Base-by-base conservation (phyloP, 306 rosid genomes). In the Biancaea sappan region DNA sequence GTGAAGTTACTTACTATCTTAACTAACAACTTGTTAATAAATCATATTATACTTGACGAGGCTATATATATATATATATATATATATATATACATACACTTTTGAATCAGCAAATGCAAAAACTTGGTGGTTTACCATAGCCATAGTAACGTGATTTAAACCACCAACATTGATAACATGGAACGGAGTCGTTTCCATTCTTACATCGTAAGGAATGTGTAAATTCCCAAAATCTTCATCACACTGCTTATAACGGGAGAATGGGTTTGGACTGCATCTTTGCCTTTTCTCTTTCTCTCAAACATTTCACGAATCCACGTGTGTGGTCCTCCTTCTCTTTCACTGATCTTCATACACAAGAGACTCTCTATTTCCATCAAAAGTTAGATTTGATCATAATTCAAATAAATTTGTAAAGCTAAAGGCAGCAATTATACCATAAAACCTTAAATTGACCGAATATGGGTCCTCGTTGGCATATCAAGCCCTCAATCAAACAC, bases 381-480 rank as follows among this genome's bases (percentile, higher is more conserved):
- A 8, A 68, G 14, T 10, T 68, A n/a, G 38, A 19, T 62, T 69
- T 37, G 65, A 24, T 35, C 3, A 51, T 48, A 8, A 53, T 47
- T 47, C 13, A 48, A 46, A 31, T 13, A 46, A 58, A 13, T 47
- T 28, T 29, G 9, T 25, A 65, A 62, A 21, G 70, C 62, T n/a
- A 58, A 37, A 72, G 69, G 12, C 22, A 54, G 53, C n/a, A 48
- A 75, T 52, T 54, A 62, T 70, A 26, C 10, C 77, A n/a, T 13
- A 40, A 46, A 77, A 6, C 80, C 71, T 47, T 19, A n/a, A 18
- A 3, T 50, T 28, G 16, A 56, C 6, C 12, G 62, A 41, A 58
- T 29, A 62, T 56, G 72, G 8, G 41, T 71, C 77, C 60, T 71
- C 48, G 71, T 59, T 78, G 73, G 75, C 73, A 66, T 56, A 37